Evolutionary conservation across 2,329 filamentous ascomycete species (phyloP).

Genomic region (Lachnellula occidentalis): DNA sequence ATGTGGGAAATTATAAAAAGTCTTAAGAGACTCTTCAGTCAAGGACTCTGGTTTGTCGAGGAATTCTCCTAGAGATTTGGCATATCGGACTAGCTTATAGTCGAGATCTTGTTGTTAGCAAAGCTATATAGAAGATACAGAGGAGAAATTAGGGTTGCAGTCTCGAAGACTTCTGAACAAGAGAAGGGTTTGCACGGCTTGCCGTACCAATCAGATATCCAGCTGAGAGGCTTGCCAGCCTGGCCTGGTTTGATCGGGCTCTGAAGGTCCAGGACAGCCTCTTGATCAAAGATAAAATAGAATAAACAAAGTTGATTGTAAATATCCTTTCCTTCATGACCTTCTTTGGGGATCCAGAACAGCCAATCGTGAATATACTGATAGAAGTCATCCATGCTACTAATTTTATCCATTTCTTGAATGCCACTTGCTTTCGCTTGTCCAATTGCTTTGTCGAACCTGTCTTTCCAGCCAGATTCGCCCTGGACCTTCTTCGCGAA

Average conservation of each 20-base stretch:
- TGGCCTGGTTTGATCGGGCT: conserved; percentile 29
- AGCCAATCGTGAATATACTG: conserved; percentile 26
- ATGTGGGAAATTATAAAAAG: background rate
- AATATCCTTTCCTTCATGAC: conserved; percentile 32
- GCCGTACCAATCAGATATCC: conserved; percentile 15
- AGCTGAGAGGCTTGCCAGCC: conserved; percentile 28
- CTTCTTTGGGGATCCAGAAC: conserved; percentile 35
- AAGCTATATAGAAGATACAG: too few relatives aligned
- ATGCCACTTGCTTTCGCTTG: too few relatives aligned
- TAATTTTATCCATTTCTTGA: too few relatives aligned
- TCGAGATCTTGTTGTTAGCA: too few relatives aligned
- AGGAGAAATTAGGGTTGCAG: too few relatives aligned
- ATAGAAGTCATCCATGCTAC: too few relatives aligned
- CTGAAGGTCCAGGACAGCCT: conserved; percentile 27
- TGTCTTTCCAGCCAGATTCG: too few relatives aligned
- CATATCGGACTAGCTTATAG: conserved; percentile 36
- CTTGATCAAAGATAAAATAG: conserved; percentile 37
- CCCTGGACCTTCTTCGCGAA: too few relatives aligned
- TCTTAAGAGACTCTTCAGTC: conserved; percentile 28
- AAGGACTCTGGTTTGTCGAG: conserved; percentile 33
- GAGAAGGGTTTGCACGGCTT: too few relatives aligned
- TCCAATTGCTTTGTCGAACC: too few relatives aligned
- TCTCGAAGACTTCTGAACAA: too few relatives aligned
- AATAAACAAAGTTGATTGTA: conserved; percentile 36
- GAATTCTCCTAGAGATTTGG: conserved; percentile 33